Base-by-base conservation (phyloP, 1,284 basidiomycete genomes). In the Tremellales sp. region DNA sequence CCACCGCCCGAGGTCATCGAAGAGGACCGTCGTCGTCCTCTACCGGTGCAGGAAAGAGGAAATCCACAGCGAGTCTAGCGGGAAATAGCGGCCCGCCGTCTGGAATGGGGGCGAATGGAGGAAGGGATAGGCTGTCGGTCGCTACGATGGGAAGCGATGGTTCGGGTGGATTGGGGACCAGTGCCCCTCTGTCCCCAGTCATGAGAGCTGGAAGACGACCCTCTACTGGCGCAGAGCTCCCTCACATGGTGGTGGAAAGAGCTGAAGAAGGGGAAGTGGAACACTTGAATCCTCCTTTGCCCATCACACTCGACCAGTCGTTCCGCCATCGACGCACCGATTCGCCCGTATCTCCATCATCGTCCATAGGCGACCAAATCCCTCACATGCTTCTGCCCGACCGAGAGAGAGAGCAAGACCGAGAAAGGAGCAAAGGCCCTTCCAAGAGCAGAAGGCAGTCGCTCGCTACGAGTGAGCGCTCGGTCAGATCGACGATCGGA, bases 1-100 rank as follows among this genome's bases (percentile, higher is more conserved):
- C 66, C 47, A 57, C 67, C 49, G 26, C 64, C 50, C 50, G 66
- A 60, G 51, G 62, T 27, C 65, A 65, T 48, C 52, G 56, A 31
- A 42, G 60, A 21, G 65, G 63, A 1, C 29, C 63, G 14, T 65
- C 68, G 3, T 54, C 47, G 27, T 66, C 66, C n/a, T 58, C 55
- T 1, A 41, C 43, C 33, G 45, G 54, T 13, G 26, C 36, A 29
- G 37, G 45, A 32, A 45, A 41, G 39, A 38, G 33, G 47, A 40
- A 22, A 22, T 43, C 47, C 5, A 40, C 33, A 12, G 27, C 45
- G 14, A 43, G 41, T 26, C 19, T n/a, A n/a, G n/a, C n/a, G n/a
- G n/a, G n/a, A n/a, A n/a, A n/a, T n/a, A n/a, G n/a, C n/a, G n/a
- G n/a, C n/a, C n/a, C n/a, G n/a, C n/a, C n/a, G n/a, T n/a, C n/a